These are phyloP conservation scores for Draba incana DNA, from an alignment of 345 rosid genomes.

Conservation along the genomic window DNA sequence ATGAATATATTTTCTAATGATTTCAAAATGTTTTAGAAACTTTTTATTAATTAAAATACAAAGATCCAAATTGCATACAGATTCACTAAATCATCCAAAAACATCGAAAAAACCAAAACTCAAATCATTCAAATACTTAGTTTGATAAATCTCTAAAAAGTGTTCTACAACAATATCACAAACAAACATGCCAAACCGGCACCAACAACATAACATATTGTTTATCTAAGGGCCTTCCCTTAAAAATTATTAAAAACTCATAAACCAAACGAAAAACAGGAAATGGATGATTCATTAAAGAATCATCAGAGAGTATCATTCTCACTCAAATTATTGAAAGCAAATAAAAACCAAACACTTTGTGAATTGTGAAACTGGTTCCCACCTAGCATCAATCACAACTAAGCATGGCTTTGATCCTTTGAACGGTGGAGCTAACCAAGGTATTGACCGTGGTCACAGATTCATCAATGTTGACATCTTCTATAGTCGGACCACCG, in stretches of 20 bases:
- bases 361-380: not conserved
- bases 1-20: no score
- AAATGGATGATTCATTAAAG: constrained; percentile 18
- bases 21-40: no score
- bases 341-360: not conserved
- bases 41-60: no score
- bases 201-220: constrained; percentile 18
- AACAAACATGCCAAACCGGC: constrained; percentile 11
- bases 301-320: constrained; percentile 17
- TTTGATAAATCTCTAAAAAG: not conserved
- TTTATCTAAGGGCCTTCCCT: constrained; percentile 34
- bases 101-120: no score
- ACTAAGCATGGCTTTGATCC: constrained; percentile 55
- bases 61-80: no score
- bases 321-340: constrained; percentile 26
- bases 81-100: no score
- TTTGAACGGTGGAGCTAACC: constrained; percentile 61
- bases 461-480: constrained; percentile 46
- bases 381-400: constrained; percentile 39
- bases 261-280: not conserved
- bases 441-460: constrained; percentile 61
- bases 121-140: no score
- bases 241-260: constrained; percentile 2
- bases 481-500: constrained; percentile 32
- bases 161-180: not conserved